These are phyloP conservation scores for Fraxinus anomala DNA, from an alignment of 257 asterid species.

Conservation along the genomic window DNA sequence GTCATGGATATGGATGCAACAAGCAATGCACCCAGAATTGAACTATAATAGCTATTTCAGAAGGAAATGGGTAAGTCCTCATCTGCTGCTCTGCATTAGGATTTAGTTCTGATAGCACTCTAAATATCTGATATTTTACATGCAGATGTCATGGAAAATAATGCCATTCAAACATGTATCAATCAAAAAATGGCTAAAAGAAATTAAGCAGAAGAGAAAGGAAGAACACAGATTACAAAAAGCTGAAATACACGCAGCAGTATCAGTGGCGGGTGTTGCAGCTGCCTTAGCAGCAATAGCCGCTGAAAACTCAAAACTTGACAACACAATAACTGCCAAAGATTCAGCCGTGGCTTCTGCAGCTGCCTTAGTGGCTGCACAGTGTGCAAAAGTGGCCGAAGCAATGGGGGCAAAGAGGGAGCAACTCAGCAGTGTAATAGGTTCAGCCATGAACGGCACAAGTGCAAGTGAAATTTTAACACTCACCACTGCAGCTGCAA, in stretches of 20 bases:
- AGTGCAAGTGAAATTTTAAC: conserved; percentile 63
- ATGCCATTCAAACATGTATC: conserved; percentile 61
- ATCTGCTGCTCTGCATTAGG: not conserved
- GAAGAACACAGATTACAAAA: conserved; percentile 72
- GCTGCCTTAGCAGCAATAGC: conserved; percentile 91
- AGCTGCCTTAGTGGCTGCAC: conserved; percentile 87
- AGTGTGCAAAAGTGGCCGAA: conserved; percentile 87
- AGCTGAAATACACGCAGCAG: conserved; percentile 90
- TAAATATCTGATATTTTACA: conserved; percentile 5
- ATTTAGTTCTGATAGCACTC: conserved; percentile 4
- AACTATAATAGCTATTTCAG: conserved; percentile 74
- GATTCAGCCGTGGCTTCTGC: conserved; percentile 83
- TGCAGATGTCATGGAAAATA: conserved; percentile 76
- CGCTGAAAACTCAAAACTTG: conserved; percentile 55
- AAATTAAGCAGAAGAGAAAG: conserved; percentile 68
- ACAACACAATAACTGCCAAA: conserved; percentile 34
- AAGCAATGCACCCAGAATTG: conserved; percentile 97
- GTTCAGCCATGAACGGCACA: conserved; percentile 70
- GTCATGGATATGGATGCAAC: conserved; percentile 99
- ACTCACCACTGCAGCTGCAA: conserved; percentile 80
- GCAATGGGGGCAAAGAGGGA: conserved; percentile 95
- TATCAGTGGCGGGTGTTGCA: conserved; percentile 92
- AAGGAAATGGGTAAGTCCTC: conserved; percentile 75
- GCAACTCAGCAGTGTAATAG: conserved; percentile 60
- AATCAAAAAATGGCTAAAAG: conserved; percentile 86